These are phyloP conservation scores for Saccharum officinarum DNA, from an alignment of 176 grass and related monocot species.

Conservation along the genomic window DNA sequence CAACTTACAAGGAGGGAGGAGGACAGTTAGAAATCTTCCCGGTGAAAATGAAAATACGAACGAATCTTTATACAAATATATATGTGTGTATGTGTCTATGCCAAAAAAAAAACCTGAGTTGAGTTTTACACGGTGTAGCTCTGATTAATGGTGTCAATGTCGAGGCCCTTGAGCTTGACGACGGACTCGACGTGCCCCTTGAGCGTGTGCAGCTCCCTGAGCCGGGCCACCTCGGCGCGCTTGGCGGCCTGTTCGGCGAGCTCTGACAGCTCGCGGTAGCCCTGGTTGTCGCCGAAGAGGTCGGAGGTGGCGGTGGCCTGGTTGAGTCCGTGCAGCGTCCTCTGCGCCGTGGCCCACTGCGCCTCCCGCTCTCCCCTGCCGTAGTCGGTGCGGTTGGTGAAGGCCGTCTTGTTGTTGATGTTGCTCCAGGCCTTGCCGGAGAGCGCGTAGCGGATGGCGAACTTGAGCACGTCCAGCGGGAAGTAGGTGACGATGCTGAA, in stretches of 20 bases:
- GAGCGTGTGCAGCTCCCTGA: constrained; percentile 64
- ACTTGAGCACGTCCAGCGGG: constrained; percentile 94
- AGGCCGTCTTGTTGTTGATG: constrained; percentile 90
- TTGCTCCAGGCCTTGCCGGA: constrained; percentile 85
- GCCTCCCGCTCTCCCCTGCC: constrained; percentile 86
- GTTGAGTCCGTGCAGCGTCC: constrained; percentile 78
- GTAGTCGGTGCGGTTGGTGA: constrained; percentile 75
- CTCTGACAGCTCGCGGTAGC: constrained; percentile 85
- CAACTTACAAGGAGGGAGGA: not conserved
- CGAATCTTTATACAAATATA: not conserved
- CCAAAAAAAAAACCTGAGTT: not conserved
- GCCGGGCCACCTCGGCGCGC: constrained; percentile 77
- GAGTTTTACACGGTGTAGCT: constrained; percentile 51
- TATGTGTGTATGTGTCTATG: not conserved
- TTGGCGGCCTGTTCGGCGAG: constrained; percentile 87
- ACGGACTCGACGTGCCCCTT: constrained; percentile 61
- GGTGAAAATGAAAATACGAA: not conserved
- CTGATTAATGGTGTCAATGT: constrained; percentile 61
- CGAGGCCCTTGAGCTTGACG: constrained; percentile 65
- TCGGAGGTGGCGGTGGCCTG: constrained; percentile 32
- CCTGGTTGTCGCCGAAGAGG: constrained; percentile 47
- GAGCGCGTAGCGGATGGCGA: constrained; percentile 82
- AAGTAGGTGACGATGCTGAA: constrained; percentile 94
- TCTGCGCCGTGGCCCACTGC: constrained; percentile 86
- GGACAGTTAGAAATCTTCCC: constrained; percentile 9